Percentiles rank a stretch among this genome's conserved stretches.
Evolutionary conservation across 805 yeast genomes (phyloP).

Genomic region (Zygosaccharomyces pseudorouxii): DNA sequence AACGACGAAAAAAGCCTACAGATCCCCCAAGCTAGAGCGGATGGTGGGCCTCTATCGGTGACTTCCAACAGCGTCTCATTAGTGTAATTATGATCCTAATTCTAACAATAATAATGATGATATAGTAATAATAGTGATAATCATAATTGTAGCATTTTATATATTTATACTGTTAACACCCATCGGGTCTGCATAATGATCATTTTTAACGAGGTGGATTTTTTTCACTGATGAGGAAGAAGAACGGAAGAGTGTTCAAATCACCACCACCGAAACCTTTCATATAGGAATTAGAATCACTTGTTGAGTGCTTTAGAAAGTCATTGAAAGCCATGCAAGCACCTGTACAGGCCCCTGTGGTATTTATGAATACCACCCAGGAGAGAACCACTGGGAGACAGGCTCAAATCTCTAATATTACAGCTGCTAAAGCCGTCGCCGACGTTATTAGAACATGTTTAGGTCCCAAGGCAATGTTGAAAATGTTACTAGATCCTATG

Average conservation of each 20-base stretch:
- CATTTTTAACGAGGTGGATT: slow-evolving; percentile 2
- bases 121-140: neutral
- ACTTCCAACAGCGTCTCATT: slow-evolving; percentile 9
- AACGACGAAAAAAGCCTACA: neutral
- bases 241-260: neutral
- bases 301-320: neutral
- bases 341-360: slow-evolving; percentile 78
- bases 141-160: neutral
- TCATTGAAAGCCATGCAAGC: slow-evolving; percentile 14
- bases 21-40: neutral
- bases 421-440: slow-evolving; percentile 99
- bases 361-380: slow-evolving; percentile 78
- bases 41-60: slow-evolving; percentile 1
- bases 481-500: slow-evolving; percentile 92
- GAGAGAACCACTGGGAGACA: slow-evolving; percentile 95
- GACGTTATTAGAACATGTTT: slow-evolving; percentile 96
- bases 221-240: neutral
- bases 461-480: slow-evolving; percentile 98
- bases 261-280: neutral
- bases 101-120: neutral
- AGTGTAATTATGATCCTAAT: slow-evolving; percentile 3
- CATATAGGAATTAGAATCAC: neutral
- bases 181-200: too few species aligned
- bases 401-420: slow-evolving; percentile 94
- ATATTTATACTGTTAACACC: too few species aligned